Base-by-base conservation (phyloP, 768 basidiomycete species). In the Mrakia hoshinonis region DNA sequence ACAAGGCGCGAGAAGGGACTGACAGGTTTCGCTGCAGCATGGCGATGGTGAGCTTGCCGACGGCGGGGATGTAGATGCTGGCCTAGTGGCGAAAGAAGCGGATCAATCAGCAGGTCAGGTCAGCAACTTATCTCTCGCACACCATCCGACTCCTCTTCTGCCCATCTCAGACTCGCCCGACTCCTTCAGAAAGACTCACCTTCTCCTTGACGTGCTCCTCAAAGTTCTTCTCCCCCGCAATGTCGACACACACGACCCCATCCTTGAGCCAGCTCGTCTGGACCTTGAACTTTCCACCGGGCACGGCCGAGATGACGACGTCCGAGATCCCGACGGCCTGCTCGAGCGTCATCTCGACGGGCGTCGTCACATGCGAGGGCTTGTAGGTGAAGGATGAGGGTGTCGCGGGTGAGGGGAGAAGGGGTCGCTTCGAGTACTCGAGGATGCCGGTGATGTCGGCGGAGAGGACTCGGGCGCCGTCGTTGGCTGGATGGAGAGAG, bases 141-240 rank as follows among this genome's bases (percentile, higher is more conserved):
- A 39, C 6, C 43, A n/a, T 43, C 43, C 49, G 11, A 18, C 49
- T 51, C 49, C 15, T 34, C 55, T 9, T 11, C 31, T 15, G 55
- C 15, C 55, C 29, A 15, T 12, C 15, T 29, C 29, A 34, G 12
- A 5, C 9, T 29, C 26, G 7, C 26, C 26, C 3, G 18, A 18
- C 11, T 38, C 31, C 13, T 3, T 7, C 5, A 6, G 22, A 1
- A 22, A 10, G 52, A 76, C 83, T 67, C 75, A 91, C 93, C 85
- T 93, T 92, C 24, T 95, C 92, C 73, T 92, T 84, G 24, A 99
- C 88, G 76, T 95, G 89, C 73, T 85, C 86, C 77, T 95, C 92
- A 76, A 98, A 99, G 79, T 99, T 99, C 83, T 95, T 97, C 76
- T 94, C 93, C 0, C 89, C 87, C 22, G 92, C 88, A 26, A 99